These are phyloP conservation scores for Cyberlindnera petersonii DNA, from an alignment of 805 yeast species.

Conservation along the genomic window DNA sequence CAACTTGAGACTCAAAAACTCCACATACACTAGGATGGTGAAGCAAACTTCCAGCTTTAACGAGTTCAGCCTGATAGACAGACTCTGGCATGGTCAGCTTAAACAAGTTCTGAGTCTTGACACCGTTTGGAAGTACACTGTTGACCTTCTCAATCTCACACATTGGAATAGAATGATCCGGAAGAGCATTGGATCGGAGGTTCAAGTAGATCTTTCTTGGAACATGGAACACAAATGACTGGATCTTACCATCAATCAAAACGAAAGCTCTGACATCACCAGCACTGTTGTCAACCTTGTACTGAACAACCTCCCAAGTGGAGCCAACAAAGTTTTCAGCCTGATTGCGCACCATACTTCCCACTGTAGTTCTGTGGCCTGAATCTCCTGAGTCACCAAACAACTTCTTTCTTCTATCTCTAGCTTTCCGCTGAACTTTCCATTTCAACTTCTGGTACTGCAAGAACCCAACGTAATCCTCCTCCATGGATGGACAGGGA, in stretches of 20 bases:
- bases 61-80: conserved; percentile 50
- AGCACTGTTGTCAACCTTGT: conserved; percentile 51
- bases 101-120: conserved; percentile 46
- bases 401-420: conserved; percentile 65
- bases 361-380: conserved; percentile 56
- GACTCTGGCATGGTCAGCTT: conserved; percentile 67
- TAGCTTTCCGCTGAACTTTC: conserved; percentile 69
- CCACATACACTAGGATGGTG: conserved; percentile 60
- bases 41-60: conserved; percentile 57
- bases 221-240: conserved; percentile 65
- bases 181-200: conserved; percentile 30
- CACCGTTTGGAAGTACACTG: conserved; percentile 68
- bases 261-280: conserved; percentile 80
- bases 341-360: conserved; percentile 66
- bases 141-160: conserved; percentile 56
- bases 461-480: conserved; percentile 66
- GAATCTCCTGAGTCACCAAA: conserved; percentile 65
- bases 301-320: conserved; percentile 83
- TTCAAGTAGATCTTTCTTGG: conserved; percentile 68
- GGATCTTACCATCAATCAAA: conserved; percentile 66
- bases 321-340: conserved; percentile 76
- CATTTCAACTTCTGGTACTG: conserved; percentile 83
- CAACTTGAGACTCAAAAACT: conserved; percentile 72
- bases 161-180: conserved; percentile 40
- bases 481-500: conserved; percentile 61